Percentiles rank a stretch among this genome's conserved stretches.
Conservation (phyloP, 805 yeast genomes). For the Wickerhamomyces canadensis region DNA sequence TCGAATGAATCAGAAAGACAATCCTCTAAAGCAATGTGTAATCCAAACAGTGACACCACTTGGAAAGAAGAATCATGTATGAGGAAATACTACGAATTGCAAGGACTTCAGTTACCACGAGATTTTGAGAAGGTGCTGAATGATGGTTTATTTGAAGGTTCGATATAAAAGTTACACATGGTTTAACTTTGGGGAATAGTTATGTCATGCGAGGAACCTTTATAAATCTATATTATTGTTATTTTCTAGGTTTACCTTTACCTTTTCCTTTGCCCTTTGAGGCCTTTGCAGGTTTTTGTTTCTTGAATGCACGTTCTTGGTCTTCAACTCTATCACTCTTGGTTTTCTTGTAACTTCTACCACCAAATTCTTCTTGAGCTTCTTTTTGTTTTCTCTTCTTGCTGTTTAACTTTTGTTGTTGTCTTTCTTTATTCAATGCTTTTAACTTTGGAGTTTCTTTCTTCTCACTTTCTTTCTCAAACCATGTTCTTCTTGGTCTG, state of each 20-base stretch:
- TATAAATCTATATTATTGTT: background rate
- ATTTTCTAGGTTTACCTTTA: no score
- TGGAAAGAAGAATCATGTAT: background rate
- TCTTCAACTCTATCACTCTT: slow-evolving; percentile 57
- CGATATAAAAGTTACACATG: no score
- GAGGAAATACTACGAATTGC: background rate
- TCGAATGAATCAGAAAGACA: background rate
- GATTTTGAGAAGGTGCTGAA: background rate
- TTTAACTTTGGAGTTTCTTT: slow-evolving; percentile 27
- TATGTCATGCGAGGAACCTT: no score
- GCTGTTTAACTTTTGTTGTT: slow-evolving; percentile 45
- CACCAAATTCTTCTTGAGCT: slow-evolving; percentile 45
- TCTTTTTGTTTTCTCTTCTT: slow-evolving; percentile 70
- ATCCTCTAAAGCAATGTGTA: background rate
- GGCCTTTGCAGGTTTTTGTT: slow-evolving; percentile 13
- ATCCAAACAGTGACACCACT: background rate
- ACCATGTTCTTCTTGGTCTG: slow-evolving; percentile 97
- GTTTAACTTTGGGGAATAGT: no score
- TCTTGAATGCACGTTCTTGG: slow-evolving; percentile 33
- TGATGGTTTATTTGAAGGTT: no score
- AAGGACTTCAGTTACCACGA: background rate
- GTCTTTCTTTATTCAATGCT: slow-evolving; percentile 25
- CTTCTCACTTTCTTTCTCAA: slow-evolving; percentile 52
- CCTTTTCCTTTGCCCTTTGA: background rate
- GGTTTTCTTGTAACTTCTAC: slow-evolving; percentile 74